These are phyloP conservation scores for Rubia tinctorum DNA, from an alignment of 305 asterid genomes.

Conservation along the genomic window DNA sequence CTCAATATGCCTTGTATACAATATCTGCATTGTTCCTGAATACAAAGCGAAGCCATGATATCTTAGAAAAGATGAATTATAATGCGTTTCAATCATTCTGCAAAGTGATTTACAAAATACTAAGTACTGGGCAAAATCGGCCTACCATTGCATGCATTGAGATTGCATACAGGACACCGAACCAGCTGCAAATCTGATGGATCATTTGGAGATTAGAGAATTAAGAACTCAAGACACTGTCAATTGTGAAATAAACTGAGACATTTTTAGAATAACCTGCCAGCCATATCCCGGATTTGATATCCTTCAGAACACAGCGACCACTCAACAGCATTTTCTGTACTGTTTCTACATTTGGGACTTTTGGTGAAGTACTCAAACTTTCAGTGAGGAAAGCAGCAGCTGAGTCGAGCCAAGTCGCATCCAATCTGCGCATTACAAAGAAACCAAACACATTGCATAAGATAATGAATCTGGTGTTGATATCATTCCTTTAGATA, in stretches of 20 bases:
- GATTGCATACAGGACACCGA: constrained; percentile 94
- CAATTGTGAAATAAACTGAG: not conserved
- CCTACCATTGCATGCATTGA: constrained; percentile 91
- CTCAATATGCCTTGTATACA: constrained; percentile 91
- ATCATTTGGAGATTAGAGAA: not conserved
- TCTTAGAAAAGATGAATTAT: not conserved
- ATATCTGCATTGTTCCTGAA: constrained; percentile 94
- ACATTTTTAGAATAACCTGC: constrained; percentile 55
- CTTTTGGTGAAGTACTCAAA: constrained; percentile 35
- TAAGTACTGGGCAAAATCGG: constrained; percentile 6
- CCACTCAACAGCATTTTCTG: constrained; percentile 50
- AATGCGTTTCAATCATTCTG: not conserved
- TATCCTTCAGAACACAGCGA: constrained; percentile 49
- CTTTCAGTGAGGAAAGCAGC: constrained; percentile 63
- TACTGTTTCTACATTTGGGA: constrained; percentile 34
- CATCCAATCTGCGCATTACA: constrained; percentile 63
- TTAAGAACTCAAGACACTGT: not conserved
- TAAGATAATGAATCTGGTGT: not conserved
- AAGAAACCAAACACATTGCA: not conserved
- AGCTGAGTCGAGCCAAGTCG: constrained; percentile 76
- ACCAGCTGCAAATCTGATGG: constrained; percentile 89
- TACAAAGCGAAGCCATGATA: not conserved
- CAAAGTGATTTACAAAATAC: not conserved
- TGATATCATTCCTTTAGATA: not conserved
- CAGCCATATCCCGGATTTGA: constrained; percentile 92